Evolutionary conservation across 257 asterid genomes (phyloP), one percentile per base, ranked within the genome.

Genomic region (Gardenia jasminoides): DNA sequence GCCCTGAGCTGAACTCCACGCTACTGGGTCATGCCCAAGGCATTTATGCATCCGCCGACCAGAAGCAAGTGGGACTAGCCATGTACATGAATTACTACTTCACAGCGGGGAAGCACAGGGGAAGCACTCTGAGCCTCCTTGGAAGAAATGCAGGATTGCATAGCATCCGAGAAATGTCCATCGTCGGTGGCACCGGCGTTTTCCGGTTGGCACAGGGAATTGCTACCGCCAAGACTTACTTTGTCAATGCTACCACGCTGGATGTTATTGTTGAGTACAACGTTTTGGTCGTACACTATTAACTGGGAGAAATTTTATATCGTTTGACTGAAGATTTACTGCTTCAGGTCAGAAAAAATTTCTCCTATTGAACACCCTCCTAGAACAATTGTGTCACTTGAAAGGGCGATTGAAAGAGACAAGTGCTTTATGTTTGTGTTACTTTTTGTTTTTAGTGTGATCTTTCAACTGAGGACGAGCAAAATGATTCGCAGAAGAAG

Each of bases 1-100:
- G 83, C 2, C 80, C 87, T 0, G 80, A 77, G 12, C 89, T 83
- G 26, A 81, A 72, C 26, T 83, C 89, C 6, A 74, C 77, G 52
- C 41, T 56, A 43, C 50, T 74, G 1, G 78, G 78, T 33, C 52
- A 68, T 54, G 78, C 31, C 6, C 68, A 74, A 56, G 78, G 67
- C 4, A 33, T 74, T 10, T 56, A 50, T 54, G 11, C 20, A 20
- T 36, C 46, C 11, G 67, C 48, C 0, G 66, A 54, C n/a, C 24
- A 30, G 46, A 17, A 16, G 4, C 67, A 74, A 1, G 13, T 52
- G 0, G 77, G 28, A n/a, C 15, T 61, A 7, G 30, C 8, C 33
- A 61, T 61, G 36, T n/a, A 61, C 36, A 26, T 61, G 10, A 61
- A 61, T 61, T 61, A 26, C 67, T 11, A 8, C 15, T 48, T 74